Evolutionary conservation across 352 stramenopile genomes (phyloP).

Genomic region (Phytopythium mirpurense): DNA sequence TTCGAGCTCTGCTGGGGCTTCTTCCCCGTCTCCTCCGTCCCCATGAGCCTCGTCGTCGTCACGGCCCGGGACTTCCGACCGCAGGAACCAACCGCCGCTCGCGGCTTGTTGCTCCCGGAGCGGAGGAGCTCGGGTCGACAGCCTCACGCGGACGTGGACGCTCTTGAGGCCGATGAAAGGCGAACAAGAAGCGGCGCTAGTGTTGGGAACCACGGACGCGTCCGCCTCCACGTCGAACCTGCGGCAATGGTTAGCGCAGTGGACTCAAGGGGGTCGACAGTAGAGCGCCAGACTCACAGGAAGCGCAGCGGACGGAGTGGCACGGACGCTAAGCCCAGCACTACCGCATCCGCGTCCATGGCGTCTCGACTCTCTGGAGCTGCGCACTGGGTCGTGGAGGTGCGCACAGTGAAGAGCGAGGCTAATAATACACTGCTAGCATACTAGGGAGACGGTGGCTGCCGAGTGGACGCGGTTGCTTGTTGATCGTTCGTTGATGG

Average conservation of each 20-base stretch:
- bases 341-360: too few species aligned
- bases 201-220: conserved; percentile 15
- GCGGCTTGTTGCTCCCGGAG: conserved; percentile 29
- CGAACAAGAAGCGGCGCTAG: not conserved
- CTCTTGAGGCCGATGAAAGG: not conserved
- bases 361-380: not conserved
- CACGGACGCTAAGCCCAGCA: conserved; percentile 33
- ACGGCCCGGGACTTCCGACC: conserved; percentile 16
- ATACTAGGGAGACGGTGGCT: too few species aligned
- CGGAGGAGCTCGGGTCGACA: conserved; percentile 18
- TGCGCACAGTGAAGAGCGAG: not conserved
- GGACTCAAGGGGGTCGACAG: too few species aligned
- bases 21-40: conserved; percentile 5
- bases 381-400: not conserved
- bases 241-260: not conserved
- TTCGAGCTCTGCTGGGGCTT: conserved; percentile 7
- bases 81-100: conserved; percentile 31
- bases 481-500: too few species aligned
- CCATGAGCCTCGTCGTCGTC: conserved; percentile 9
- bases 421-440: not conserved
- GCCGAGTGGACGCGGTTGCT: too few species aligned
- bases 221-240: conserved; percentile 52
- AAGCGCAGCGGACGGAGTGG: conserved; percentile 52
- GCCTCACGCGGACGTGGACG: conserved; percentile 40
- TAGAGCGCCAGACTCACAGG: conserved; percentile 18